Evolutionary conservation across 495 filamentous ascomycete species (phyloP).

Genomic region (Tricharina praecox): DNA sequence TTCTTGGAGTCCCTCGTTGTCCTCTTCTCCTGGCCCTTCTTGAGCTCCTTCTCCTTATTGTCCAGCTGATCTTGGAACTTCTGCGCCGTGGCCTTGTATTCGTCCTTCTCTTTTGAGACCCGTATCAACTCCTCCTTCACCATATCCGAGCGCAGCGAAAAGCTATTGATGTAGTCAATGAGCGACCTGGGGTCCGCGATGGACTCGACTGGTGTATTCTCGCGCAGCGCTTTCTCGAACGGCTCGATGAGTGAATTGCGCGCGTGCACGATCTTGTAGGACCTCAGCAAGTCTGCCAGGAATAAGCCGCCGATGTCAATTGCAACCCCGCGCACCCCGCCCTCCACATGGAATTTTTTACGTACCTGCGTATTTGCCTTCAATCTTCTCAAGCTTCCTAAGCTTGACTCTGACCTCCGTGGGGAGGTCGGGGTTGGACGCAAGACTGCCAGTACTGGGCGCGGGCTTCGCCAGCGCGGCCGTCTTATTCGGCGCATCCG

Average conservation of each 20-base stretch:
- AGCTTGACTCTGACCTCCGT: constrained; percentile 54
- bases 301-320: constrained; percentile 3
- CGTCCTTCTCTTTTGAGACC: constrained; percentile 63
- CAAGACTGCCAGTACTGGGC: constrained; percentile 5
- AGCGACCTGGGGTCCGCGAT: constrained; percentile 72
- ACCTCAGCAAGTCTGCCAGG: constrained; percentile 60
- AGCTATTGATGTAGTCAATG: constrained; percentile 83
- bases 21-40: constrained; percentile 19
- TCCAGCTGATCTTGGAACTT: constrained; percentile 40
- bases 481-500: background rate
- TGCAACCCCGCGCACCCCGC: too few relatives aligned
- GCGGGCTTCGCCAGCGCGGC: background rate
- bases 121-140: constrained; percentile 83
- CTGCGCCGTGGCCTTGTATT: constrained; percentile 56
- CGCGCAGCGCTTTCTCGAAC: constrained; percentile 76
- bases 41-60: constrained; percentile 23
- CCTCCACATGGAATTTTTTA: too few relatives aligned
- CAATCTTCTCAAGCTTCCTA: constrained; percentile 68
- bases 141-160: constrained; percentile 74
- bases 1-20: constrained; percentile 21
- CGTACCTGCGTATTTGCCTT: constrained; percentile 68
- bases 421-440: constrained; percentile 44
- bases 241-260: constrained; percentile 71
- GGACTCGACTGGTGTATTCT: constrained; percentile 76
- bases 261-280: constrained; percentile 78